Evolutionary conservation across 75 land plant genomes (phyloP), one percentile per base, ranked within the genome.

Genomic region (Picea glauca): DNA sequence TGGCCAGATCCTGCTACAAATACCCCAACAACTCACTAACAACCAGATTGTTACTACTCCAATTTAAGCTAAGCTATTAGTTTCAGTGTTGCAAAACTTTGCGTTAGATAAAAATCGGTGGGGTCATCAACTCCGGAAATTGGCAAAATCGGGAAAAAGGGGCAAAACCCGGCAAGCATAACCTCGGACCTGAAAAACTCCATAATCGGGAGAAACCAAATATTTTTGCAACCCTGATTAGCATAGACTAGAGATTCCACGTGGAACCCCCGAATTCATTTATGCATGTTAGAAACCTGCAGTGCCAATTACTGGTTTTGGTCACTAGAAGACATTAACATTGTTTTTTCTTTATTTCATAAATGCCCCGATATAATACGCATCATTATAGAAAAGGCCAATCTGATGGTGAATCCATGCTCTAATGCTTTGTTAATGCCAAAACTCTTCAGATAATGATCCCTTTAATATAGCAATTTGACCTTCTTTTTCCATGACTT

Each of bases 401-500:
- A 40, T 68, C 73, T 33, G 20, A 8, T 33, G 12, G 70, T 11
- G 8, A 68, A 40, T 40, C 54, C 40, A 68, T 68, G 73, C 50
- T 68, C 8, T 68, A 11, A 40, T 67, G 72, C 21, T 38, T n/a
- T 38, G 20, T 68, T 46, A 68, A 68, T 40, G 20, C 8, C 21
- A n/a, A 32, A 23, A 58, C 20, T 79, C 80, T 77, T 57, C 83
- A 17, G 58, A 58, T 26, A 82, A 78, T 21, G 56, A 74, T 26
- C 84, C 63, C 60, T 70, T 83, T 58, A 83, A 76, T 14, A 83
- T 83, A 74, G 77, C 14, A 59, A 83, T 83, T 60, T 83, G 84
- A 26, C 84, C 84, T 56, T 83, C 84, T 62, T 83, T 83, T 58
- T 79, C 77, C 76, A 83, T 67, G 3, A 83, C 74, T 38, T 83